These are phyloP conservation scores for Vigna angularis DNA, from an alignment of 306 rosid species.

Conservation along the genomic window DNA sequence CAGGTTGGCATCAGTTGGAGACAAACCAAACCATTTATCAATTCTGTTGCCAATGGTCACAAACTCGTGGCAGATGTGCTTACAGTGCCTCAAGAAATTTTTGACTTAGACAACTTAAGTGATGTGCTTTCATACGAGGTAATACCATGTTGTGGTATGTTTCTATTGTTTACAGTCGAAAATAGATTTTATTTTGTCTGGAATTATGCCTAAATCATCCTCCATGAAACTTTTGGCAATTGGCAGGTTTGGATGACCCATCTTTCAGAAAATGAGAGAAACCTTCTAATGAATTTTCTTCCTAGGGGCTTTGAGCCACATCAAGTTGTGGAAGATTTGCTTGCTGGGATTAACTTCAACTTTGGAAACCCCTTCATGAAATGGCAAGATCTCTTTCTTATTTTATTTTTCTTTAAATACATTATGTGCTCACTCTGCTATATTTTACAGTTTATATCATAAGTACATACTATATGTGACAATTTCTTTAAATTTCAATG, in stretches of 20 bases:
- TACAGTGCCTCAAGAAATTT: constrained; percentile 74
- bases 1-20: constrained; percentile 90
- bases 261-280: constrained; percentile 85
- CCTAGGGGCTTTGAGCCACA: constrained; percentile 72
- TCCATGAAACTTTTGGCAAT: constrained; percentile 38
- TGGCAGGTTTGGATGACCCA: constrained; percentile 84
- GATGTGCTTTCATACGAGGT: constrained; percentile 88
- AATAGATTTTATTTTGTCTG: neutral
- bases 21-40: constrained; percentile 61
- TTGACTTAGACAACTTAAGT: constrained; percentile 67
- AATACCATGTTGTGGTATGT: constrained; percentile 42
- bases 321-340: constrained; percentile 66
- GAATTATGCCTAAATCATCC: constrained; percentile 32
- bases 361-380: constrained; percentile 80
- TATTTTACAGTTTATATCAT: constrained; percentile 24
- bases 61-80: constrained; percentile 73
- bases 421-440: constrained; percentile 3
- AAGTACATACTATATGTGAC: constrained; percentile 26
- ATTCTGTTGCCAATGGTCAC: constrained; percentile 51
- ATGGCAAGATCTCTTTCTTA: constrained; percentile 66
- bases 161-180: constrained; percentile 28
- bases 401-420: constrained; percentile 29
- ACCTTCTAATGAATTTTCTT: constrained; percentile 71
- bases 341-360: constrained; percentile 75
- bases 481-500: constrained; percentile 5